Base-by-base conservation (phyloP, 176 grass and related monocot genomes). In the Bromus sterilis region DNA sequence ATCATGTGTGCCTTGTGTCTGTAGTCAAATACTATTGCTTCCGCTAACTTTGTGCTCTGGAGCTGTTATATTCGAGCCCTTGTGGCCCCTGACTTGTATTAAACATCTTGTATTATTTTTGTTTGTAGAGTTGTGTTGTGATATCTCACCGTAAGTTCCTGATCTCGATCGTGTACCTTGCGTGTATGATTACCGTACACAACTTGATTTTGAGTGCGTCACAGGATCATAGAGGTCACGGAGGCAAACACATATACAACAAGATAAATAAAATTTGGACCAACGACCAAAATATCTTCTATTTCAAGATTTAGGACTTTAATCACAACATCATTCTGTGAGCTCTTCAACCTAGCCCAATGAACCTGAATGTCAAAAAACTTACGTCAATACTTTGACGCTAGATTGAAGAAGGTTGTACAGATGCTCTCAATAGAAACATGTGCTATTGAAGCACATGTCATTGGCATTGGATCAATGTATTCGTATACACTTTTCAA, bases 311-410 rank as follows among this genome's bases (percentile, higher is more conserved):
- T 94, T 21, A 98, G 84, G 31, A 98, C 90, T 85, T 98, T 98
- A 81, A 98, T 94, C 64, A 98, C 95, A 71, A 98, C 95, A 82
- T 98, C 90, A 75, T 98, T 83, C 66, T 92, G 86, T 59, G 95
- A 98, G 86, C 56, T 98, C 80, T 89, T 98, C 78, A 98, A 83
- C 71, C 92, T 90, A 74, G 95, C 92, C 60, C 83, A 74, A 87
- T 94, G 95, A 86, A 94, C 95, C 95, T 93, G 86, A 34, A 69
- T 49, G 37, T 59, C 2, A 62, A 72, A 23, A 29, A 72, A 78
- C 13, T 64, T 55, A 75, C 44, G 26, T 76, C 84, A 48, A 37
- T 26, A 34, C 10, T 78, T 61, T 9, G 41, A 37, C 21, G 46
- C 39, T 18, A 62, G 36, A 60, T 4, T 12, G 63, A 14, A 77